Evolutionary conservation across 331 rosid genomes (phyloP).

Genomic region (Quercus lobata): DNA sequence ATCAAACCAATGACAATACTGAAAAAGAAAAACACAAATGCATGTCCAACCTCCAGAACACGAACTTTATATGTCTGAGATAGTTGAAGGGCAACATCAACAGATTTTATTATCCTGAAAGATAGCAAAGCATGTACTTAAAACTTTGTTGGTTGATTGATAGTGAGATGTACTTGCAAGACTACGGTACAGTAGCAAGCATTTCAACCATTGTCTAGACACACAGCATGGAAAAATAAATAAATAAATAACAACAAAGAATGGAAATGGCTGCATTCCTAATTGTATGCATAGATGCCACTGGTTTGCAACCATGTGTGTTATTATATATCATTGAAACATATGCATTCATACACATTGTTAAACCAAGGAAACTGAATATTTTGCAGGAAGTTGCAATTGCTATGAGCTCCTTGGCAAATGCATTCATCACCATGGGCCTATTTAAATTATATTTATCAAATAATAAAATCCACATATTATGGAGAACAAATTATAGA

Average conservation of each 20-base stretch:
- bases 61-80: slow-evolving; percentile 40
- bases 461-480: too few relatives aligned
- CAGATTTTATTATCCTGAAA: slow-evolving; percentile 61
- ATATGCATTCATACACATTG: not conserved
- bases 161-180: not conserved
- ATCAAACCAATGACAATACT: slow-evolving; percentile 39
- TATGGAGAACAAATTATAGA: too few relatives aligned
- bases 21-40: slow-evolving; percentile 53
- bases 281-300: not conserved
- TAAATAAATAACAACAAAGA: too few relatives aligned
- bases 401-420: too few relatives aligned
- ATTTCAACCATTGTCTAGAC: not conserved
- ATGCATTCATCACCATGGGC: too few relatives aligned
- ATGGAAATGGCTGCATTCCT: too few relatives aligned
- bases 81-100: slow-evolving; percentile 51
- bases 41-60: slow-evolving; percentile 60
- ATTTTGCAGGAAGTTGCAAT: too few relatives aligned
- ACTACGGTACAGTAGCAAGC: not conserved
- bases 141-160: slow-evolving; percentile 7
- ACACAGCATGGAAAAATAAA: not conserved
- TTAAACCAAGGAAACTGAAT: too few relatives aligned
- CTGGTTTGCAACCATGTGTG: not conserved
- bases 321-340: not conserved
- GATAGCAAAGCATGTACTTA: slow-evolving; percentile 3
- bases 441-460: too few relatives aligned